phyloP scores from a whole-genome alignment of 2,329 filamentous ascomycete genomes.

The Paecilomyces niveus region DNA sequence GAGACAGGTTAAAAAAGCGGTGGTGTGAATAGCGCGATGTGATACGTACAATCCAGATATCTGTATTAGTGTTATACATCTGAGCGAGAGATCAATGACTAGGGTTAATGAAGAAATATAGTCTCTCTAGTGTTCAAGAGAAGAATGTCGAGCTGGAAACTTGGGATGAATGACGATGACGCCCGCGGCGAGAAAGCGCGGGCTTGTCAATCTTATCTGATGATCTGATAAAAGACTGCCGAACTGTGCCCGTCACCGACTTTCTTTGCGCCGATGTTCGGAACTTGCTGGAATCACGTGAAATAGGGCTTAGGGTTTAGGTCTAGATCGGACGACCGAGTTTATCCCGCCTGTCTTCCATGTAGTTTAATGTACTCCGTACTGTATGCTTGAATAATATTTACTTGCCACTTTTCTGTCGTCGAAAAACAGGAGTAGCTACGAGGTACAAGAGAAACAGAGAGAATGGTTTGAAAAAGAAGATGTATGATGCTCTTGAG shows the following conservation, averaged over 20 bases:
- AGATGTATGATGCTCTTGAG: not conserved
- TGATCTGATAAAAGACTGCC: slow-evolving; percentile 1
- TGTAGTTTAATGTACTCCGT: not conserved
- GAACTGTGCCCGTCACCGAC: slow-evolving; percentile 1
- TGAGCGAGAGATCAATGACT: not conserved
- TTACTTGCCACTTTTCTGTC: not conserved
- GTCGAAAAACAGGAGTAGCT: not conserved
- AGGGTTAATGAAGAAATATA: not conserved
- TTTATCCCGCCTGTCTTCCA: not conserved
- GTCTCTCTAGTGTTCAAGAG: not conserved
- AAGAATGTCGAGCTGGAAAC: not conserved
- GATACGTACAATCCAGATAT: slow-evolving; percentile 50
- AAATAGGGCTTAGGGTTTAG: slow-evolving; percentile 1
- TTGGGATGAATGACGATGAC: not conserved
- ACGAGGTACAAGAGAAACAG: not conserved
- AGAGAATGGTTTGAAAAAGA: not conserved
- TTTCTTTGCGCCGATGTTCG: not conserved
- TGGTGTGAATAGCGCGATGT: not conserved
- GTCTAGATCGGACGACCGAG: not conserved
- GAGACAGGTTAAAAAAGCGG: not conserved
- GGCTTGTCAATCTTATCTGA: slow-evolving; percentile 1
- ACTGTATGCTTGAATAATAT: not conserved
- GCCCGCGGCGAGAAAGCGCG: not conserved
- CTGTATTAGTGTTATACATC: slow-evolving; percentile 48
- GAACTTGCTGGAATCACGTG: slow-evolving; percentile 1